Evolutionary conservation across 441 rosid species (phyloP).

Genomic region (Arabidopsis hybrid): DNA sequence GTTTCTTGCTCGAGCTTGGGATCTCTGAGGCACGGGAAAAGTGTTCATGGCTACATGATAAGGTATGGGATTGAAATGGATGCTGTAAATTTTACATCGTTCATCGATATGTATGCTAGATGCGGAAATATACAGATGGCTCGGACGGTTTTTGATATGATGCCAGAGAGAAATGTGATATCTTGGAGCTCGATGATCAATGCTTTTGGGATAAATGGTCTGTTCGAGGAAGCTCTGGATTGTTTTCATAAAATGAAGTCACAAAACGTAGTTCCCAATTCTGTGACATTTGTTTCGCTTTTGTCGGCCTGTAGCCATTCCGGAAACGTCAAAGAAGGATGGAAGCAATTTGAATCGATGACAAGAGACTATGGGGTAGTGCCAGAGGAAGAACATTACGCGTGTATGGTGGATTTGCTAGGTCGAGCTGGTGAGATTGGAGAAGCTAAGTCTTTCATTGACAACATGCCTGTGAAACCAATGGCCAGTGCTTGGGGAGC

Average conservation of each 20-base stretch:
- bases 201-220: conserved; percentile 49
- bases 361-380: conserved; percentile 43
- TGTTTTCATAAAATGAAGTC: conserved; percentile 45
- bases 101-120: conserved; percentile 50
- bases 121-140: conserved; percentile 45
- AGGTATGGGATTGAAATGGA: conserved; percentile 46
- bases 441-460: conserved; percentile 47
- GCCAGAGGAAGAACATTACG: conserved; percentile 52
- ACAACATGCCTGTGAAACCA: conserved; percentile 43
- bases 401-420: conserved; percentile 50
- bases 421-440: conserved; percentile 47
- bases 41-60: conserved; percentile 52
- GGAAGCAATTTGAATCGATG: conserved; percentile 48
- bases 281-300: conserved; percentile 47
- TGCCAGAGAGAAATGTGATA: conserved; percentile 48
- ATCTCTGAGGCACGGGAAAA: conserved; percentile 46
- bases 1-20: conserved; percentile 49
- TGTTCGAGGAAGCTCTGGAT: conserved; percentile 43
- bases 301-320: conserved; percentile 53
- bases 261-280: conserved; percentile 44
- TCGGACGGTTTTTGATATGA: conserved; percentile 40
- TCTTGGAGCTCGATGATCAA: conserved; percentile 57
- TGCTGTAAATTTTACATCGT: conserved; percentile 44
- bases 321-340: conserved; percentile 47
- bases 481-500: conserved; percentile 55